Evolutionary conservation across 352 stramenopile species (phyloP).

Genomic region (Blastocystis sp.): DNA sequence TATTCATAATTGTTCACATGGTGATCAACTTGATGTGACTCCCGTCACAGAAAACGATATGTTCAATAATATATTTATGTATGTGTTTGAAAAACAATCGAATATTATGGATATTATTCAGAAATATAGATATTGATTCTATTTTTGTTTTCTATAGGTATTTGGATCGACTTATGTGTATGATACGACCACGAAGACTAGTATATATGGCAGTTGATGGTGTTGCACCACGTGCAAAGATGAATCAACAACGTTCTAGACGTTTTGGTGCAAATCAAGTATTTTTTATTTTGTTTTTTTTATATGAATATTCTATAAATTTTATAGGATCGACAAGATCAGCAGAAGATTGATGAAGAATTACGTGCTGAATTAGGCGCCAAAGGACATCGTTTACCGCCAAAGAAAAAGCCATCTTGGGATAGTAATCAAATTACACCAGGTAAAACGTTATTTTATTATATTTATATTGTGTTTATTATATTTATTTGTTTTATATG

Average conservation of each 20-base stretch:
- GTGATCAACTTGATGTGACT: slow-evolving; percentile 56
- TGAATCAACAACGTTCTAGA: slow-evolving; percentile 94
- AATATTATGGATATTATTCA: background rate
- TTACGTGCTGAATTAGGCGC: slow-evolving; percentile 49
- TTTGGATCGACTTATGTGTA: slow-evolving; percentile 77
- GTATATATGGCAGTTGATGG: slow-evolving; percentile 95
- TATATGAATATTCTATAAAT: too few relatives aligned
- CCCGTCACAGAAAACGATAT: slow-evolving; percentile 88
- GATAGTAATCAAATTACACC: slow-evolving; percentile 99
- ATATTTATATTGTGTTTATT: background rate
- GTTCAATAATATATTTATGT: slow-evolving; percentile 72
- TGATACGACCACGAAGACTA: slow-evolving; percentile 72
- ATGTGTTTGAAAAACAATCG: too few relatives aligned
- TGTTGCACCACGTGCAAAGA: slow-evolving; percentile 89
- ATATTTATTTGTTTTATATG: background rate
- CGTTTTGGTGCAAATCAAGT: slow-evolving; percentile 64
- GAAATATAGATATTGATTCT: too few relatives aligned
- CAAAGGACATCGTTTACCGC: slow-evolving; percentile 54
- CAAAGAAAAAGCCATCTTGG: slow-evolving; percentile 63
- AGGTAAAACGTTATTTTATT: slow-evolving; percentile 68
- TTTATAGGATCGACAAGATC: slow-evolving; percentile 76
- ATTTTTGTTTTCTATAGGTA: slow-evolving; percentile 52
- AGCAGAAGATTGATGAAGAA: slow-evolving; percentile 46
- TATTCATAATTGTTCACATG: slow-evolving; percentile 93
- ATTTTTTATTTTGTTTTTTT: background rate